Evolutionary conservation across 495 filamentous ascomycete species (phyloP), one percentile per base, ranked within the genome.

Genomic region (Mytilinidion resinicola): DNA sequence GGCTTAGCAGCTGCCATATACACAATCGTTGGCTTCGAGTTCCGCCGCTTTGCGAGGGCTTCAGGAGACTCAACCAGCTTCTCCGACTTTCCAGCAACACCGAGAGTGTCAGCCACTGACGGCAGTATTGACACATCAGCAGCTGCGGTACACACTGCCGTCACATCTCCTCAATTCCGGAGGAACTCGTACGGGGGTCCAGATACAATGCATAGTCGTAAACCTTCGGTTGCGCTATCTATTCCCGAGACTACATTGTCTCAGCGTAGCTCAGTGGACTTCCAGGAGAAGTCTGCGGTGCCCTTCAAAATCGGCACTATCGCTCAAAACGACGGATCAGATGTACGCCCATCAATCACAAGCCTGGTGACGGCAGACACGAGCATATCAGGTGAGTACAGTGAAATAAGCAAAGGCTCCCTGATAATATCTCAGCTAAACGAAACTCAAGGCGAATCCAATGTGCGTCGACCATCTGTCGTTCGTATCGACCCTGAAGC

Each of bases 1-100:
- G 64, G 73, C 49, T 80, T 89, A 9, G 88, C 88, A 58, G 70
- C 78, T 21, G 76, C 79, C 1, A 83, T 90, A 33, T 89, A 90
- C 65, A 65, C 83, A n/a, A 85, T 88, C 60, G 80, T 87, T 11
- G 73, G 76, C 14, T 70, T 71, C 46, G 73, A 75, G 53, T 78
- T 81, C 47, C 58, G 54, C 9, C n/a, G 34, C 10, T 58, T 65
- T 42, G 47, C 50, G 3, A 37, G 41, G 14, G 20, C 30, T 9
- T 39, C 17, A 30, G 14, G 21, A 14, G 25, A 30, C 25, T 30
- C 25, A 30, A 30, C 25, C 25, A 30, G 25, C 25, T 30, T 30
- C 6, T 30, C 25, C 25, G 25, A 30, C 25, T 30, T 30, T 30
- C 2, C 25, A 30, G 6, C 25, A 30, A 30, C 25, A 6, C 25